Percentiles rank a stretch among this genome's conserved stretches.
phyloP scores from a whole-genome alignment of 768 basidiomycete species.

The Astraeus odoratus region DNA sequence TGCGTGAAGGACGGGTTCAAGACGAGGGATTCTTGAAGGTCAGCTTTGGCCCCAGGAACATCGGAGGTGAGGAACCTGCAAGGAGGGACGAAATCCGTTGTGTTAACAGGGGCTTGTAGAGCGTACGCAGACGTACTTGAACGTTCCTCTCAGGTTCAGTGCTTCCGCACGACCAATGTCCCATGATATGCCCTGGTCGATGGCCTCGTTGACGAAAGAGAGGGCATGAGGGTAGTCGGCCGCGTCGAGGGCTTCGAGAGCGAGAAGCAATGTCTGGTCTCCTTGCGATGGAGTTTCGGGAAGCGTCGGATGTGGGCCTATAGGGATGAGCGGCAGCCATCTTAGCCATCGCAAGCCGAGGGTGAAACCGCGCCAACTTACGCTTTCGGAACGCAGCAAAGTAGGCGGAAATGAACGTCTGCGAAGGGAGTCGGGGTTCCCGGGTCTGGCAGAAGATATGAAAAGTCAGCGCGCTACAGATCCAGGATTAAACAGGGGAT shows the following conservation, averaged over 20 bases:
- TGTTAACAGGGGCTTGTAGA: background rate
- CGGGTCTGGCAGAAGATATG: conserved; percentile 36
- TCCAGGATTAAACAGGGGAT: background rate
- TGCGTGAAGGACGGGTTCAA: conserved; percentile 71
- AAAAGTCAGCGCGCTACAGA: background rate
- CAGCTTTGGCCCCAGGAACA: conserved; percentile 71
- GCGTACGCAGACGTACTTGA: conserved; percentile 56
- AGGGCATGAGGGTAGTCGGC: conserved; percentile 80
- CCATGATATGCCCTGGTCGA: conserved; percentile 81
- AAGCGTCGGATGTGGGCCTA: conserved; percentile 62
- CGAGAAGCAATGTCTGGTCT: conserved; percentile 75
- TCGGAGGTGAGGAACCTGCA: conserved; percentile 84
- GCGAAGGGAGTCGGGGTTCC: conserved; percentile 78
- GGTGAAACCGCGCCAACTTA: conserved; percentile 32
- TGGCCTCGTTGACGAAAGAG: conserved; percentile 72
- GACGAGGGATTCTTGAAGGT: conserved; percentile 70
- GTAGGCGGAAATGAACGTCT: conserved; percentile 91
- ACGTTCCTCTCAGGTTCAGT: conserved; percentile 89
- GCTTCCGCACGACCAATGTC: conserved; percentile 77
- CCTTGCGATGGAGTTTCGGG: conserved; percentile 73
- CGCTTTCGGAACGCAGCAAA: conserved; percentile 94
- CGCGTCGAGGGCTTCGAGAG: conserved; percentile 77
- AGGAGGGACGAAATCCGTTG: background rate
- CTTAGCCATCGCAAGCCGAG: background rate
- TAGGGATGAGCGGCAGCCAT: background rate